Evolutionary conservation across 2,329 filamentous ascomycete genomes (phyloP), one percentile per base, ranked within the genome.

Genomic region (Leptodontidium sp.): DNA sequence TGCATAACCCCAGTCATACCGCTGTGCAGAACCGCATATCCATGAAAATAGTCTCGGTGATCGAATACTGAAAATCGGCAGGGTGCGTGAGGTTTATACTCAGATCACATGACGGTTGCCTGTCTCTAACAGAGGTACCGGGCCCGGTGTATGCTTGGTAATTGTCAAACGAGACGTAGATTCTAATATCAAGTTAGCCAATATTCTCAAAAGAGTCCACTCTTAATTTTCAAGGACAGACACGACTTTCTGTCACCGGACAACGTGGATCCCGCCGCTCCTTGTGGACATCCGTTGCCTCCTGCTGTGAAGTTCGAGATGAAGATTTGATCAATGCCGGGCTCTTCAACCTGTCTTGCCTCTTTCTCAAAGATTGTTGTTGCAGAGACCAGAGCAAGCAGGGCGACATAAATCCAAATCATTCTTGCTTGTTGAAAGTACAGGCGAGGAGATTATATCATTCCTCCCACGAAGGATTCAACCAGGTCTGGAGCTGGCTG

Each of bases 241-340:
- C 5, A 57, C 52, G 32, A n/a, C 32, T 35, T 58, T 17, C 29
- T 32, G 17, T 58, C 53, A 21, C 17, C n/a, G 5, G 53, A 58
- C 4, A 40, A 14, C 21, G 32, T 21, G 2, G 21, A 1, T 58
- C 32, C 17, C 38, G 35, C 35, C 7, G 6, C n/a, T 24, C 32
- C n/a, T 4, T 40, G 15, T 12, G 32, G 17, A 35, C 53, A 40
- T 38, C 53, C 52, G 8, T 8, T 58, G 32, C 32, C 32, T 38
- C 5, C 53, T 43, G 52, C 17, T 5, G 52, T 57, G 52, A 58
- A 38, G 53, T 40, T 58, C 32, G 53, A 40, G 8, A 58, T 24
- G 17, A 14, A 14, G 17, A 40, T 32, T 26, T 24, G 32, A n/a
- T 12, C 35, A 7, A 2, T 24, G n/a, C 29, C 40, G 9, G 53